phyloP scores from a whole-genome alignment of 1,284 basidiomycete species.

The Ceratobasidium sp. region DNA sequence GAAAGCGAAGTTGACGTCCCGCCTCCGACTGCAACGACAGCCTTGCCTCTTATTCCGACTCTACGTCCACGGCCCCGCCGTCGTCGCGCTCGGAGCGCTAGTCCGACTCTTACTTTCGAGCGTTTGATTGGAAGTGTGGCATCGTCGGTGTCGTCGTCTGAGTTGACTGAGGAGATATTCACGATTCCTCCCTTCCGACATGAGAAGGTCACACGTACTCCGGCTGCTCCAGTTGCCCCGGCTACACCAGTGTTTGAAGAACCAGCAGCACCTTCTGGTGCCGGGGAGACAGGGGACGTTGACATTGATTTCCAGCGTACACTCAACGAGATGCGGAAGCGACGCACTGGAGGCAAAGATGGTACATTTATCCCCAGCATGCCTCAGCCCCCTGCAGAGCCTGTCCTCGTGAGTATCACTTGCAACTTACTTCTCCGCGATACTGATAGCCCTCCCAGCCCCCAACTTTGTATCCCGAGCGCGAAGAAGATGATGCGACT shows the following conservation, averaged over 20 bases:
- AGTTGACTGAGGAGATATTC: background rate
- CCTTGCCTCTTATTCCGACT: slow-evolving; percentile 25
- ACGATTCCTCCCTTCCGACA: slow-evolving; percentile 7
- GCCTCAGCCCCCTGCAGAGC: slow-evolving; percentile 29
- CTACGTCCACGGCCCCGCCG: slow-evolving; percentile 36
- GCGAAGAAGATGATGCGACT: slow-evolving; percentile 30
- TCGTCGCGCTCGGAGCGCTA: slow-evolving; percentile 38
- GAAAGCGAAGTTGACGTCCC: slow-evolving; percentile 28
- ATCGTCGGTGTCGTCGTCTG: slow-evolving; percentile 15
- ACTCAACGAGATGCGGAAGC: slow-evolving; percentile 26
- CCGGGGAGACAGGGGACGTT: background rate
- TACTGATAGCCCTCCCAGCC: background rate
- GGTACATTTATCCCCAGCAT: slow-evolving; percentile 37
- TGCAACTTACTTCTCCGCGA: no score
- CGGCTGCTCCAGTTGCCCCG: slow-evolving; percentile 4
- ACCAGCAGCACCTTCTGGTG: background rate
- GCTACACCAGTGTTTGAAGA: slow-evolving; percentile 9
- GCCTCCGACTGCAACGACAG: slow-evolving; percentile 32
- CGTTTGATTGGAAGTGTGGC: slow-evolving; percentile 17
- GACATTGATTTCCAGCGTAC: slow-evolving; percentile 28
- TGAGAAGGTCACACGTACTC: background rate
- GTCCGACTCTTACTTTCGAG: slow-evolving; percentile 41
- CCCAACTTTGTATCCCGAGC: slow-evolving; percentile 26
- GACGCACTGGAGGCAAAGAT: slow-evolving; percentile 2
- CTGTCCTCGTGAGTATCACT: slow-evolving; percentile 24